Conservation (phyloP, 2,329 filamentous ascomycete species). For the Myotisia sp. region DNA sequence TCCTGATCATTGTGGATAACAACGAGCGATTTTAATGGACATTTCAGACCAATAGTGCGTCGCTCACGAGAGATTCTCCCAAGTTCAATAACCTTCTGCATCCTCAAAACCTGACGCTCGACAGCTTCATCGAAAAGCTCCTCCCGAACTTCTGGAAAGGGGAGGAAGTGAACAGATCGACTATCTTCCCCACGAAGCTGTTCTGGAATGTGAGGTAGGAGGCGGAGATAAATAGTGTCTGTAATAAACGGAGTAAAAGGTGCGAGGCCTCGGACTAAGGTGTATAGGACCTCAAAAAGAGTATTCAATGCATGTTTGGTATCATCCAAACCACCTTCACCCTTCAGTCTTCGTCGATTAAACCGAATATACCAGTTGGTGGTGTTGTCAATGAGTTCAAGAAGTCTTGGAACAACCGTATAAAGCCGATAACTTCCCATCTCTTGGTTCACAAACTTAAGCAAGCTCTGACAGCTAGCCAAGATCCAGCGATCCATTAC, state of each 20-base stretch:
- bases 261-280: slow-evolving; percentile 71
- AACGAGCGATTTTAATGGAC: slow-evolving; percentile 73
- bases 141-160: slow-evolving; percentile 75
- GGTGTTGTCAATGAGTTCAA: slow-evolving; percentile 77
- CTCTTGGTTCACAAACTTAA: slow-evolving; percentile 84
- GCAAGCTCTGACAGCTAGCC: slow-evolving; percentile 76
- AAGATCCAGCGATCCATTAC: slow-evolving; percentile 96
- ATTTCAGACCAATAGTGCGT: slow-evolving; percentile 72
- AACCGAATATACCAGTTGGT: slow-evolving; percentile 99
- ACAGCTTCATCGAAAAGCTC: slow-evolving; percentile 78
- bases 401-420: slow-evolving; percentile 75
- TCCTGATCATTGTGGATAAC: slow-evolving; percentile 73
- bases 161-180: slow-evolving; percentile 81
- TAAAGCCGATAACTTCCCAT: slow-evolving; percentile 74
- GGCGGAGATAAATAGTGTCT: slow-evolving; percentile 79
- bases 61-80: slow-evolving; percentile 75
- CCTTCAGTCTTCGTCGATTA: slow-evolving; percentile 82
- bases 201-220: slow-evolving; percentile 69
- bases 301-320: slow-evolving; percentile 86
- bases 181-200: slow-evolving; percentile 54
- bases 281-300: slow-evolving; percentile 84
- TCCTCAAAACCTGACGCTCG: slow-evolving; percentile 72
- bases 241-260: slow-evolving; percentile 94
- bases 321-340: slow-evolving; percentile 71
- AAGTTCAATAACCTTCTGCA: slow-evolving; percentile 93